Base-by-base conservation (phyloP, 1,284 basidiomycete genomes). In the Pseudozyma flocculosa region DNA sequence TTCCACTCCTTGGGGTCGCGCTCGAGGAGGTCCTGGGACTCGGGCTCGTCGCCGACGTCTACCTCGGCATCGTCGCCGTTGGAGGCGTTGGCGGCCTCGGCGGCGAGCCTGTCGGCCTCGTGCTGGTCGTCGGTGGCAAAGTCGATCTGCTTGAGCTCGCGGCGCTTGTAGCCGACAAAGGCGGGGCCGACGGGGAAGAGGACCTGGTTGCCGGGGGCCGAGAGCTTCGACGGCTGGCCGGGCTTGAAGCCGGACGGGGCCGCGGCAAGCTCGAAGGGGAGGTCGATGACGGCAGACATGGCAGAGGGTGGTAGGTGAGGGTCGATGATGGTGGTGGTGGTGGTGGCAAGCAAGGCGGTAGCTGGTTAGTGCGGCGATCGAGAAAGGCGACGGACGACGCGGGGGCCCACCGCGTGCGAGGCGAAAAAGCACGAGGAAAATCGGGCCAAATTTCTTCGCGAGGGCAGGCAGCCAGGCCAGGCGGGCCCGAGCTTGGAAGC, bases 1-100 rank as follows among this genome's bases (percentile, higher is more conserved):
- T 98, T 98, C 94, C 94, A 98, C 79, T 96, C 92, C 80, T 96
- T 97, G 17, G 94, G 90, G 82, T 98, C 95, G 18, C 87, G 82
- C 29, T 82, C 79, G 42, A 94, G 80, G 44, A 93, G 75, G 23
- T 87, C 87, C 11, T 83, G 82, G 32, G 84, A 81, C 82, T 98
- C 95, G 57, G 87, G 82, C 81, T 98, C 95, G 57, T 94, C 90
- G 5, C 92, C 92, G 9, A 97, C 87, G 41, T 92, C 92, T 18
- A 88, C 85, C 50, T 73, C 73, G 80, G 95, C 92, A 45, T 80
- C 78, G 76, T 92, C 92, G 57, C 88, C 88, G 22, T 83, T 84
- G 48, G 83, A 84, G 15, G 81, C 79, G 21, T 83, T 83, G 42
- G 82, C 82, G 9, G 81, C 85, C 65, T 52, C 59, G 24, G 58